A percentile compares a stretch with the other conserved stretches of the same genome.
These are phyloP conservation scores for Phytophthora meadii DNA, from an alignment of 352 stramenopile genomes.

Conservation along the genomic window DNA sequence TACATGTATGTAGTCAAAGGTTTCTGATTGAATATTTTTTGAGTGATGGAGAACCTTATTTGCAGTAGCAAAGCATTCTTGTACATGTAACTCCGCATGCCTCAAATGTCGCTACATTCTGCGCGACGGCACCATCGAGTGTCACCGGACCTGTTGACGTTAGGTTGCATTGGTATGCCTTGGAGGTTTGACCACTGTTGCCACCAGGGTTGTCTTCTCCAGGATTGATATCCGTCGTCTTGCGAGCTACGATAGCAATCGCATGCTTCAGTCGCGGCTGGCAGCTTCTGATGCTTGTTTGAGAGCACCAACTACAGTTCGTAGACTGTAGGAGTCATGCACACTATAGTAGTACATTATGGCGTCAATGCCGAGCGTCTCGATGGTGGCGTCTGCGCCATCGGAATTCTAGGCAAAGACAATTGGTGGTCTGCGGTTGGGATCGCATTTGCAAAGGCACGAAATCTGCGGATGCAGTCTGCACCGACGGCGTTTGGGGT, in stretches of 20 bases:
- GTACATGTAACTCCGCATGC: no score
- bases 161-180: no score
- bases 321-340: background rate
- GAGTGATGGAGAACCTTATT: background rate
- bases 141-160: no score
- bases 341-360: background rate
- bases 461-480: conserved; percentile 1
- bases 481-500: background rate
- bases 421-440: conserved; percentile 10
- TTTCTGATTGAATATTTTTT: background rate
- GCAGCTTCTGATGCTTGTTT: conserved; percentile 1
- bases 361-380: background rate
- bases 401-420: conserved; percentile 8
- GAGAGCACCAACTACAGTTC: background rate
- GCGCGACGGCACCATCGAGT: no score
- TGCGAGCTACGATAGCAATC: conserved; percentile 5
- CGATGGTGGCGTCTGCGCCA: background rate
- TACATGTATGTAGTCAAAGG: background rate
- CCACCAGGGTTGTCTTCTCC: no score
- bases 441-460: background rate
- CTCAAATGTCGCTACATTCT: no score
- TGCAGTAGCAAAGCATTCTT: no score
- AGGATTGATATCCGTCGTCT: background rate
- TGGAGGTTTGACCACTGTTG: no score
- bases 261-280: conserved; percentile 9